Evolutionary conservation across 768 basidiomycete genomes (phyloP).

Genomic region (Crassisporium funariophilum): DNA sequence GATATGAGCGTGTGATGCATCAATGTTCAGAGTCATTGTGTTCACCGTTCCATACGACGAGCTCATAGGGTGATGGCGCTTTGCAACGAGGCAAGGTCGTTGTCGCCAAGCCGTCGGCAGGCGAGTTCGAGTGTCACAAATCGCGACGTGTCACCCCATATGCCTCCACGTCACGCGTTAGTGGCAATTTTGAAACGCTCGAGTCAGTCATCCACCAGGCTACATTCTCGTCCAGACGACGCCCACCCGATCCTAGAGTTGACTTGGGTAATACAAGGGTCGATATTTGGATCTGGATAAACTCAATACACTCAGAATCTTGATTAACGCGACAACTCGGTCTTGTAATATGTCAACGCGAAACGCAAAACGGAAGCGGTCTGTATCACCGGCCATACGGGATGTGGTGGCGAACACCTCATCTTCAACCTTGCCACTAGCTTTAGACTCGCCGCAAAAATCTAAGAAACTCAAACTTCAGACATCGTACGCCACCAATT

Average conservation of each 20-base stretch:
- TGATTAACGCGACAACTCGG: too few species aligned
- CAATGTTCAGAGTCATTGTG: too few species aligned
- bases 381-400: conserved; percentile 9
- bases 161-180: conserved; percentile 19
- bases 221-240: too few species aligned
- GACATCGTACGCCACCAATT: conserved; percentile 38
- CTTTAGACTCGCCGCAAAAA: conserved; percentile 19
- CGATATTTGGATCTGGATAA: too few species aligned
- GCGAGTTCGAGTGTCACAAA: conserved; percentile 5
- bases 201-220: conserved; percentile 3
- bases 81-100: conserved; percentile 4
- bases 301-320: too few species aligned
- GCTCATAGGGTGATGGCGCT: background rate
- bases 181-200: background rate
- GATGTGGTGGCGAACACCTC: conserved; percentile 5
- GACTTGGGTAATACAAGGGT: too few species aligned
- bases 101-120: conserved; percentile 8
- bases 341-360: background rate
- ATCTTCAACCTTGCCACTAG: conserved; percentile 1
- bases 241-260: too few species aligned
- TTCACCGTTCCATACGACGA: background rate
- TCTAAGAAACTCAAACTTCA: conserved; percentile 56
- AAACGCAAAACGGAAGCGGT: conserved; percentile 12
- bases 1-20: too few species aligned
- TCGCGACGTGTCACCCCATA: conserved; percentile 25